Base-by-base conservation (phyloP, 805 yeast species). In the Starmerella khaoyaiensis region DNA sequence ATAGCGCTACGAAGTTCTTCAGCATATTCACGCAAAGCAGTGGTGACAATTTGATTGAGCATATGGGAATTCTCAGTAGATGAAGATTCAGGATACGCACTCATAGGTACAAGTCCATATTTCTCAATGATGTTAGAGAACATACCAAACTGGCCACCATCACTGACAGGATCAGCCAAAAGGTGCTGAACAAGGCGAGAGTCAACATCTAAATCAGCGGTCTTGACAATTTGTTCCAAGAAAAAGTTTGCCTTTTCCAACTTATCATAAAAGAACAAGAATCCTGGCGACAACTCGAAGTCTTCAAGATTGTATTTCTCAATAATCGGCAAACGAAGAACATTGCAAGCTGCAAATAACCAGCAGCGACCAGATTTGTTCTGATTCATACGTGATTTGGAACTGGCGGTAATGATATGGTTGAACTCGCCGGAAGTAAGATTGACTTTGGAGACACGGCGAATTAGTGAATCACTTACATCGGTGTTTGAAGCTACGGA, bases 131-230 rank as follows among this genome's bases (percentile, higher is more conserved):
- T 56, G 58, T 81, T 79, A 33, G 76, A 65, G 55, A 80, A 71
- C 90, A 82, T 78, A 46, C 79, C 76, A 67, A 79, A 81, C 59
- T 82, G 94, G 36, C 94, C 94, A 49, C 94, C 94, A 53, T 83
- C 94, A 41, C 68, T 56, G 31, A 75, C 72, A 18, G 94, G 93
- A 37, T 71, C 76, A 4, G 61, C 49, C 37, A 81, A 62, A 32
- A 82, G 58, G 47, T 68, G 71, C 58, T 76, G 80, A 34, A 82
- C 71, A 39, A 79, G 59, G 46, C 93, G 68, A 1, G 84, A 74
- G 45, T 74, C 84, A 36, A 76, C 68, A 30, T 67, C 74, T 54
- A 76, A 75, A 25, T 71, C 64, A 23, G 70, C 67, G 19, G 93
- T 78, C 49, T 77, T 79, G 41, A 76, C 62, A 38, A 80, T 69